Percentiles rank a stretch among this genome's conserved stretches.
Evolutionary conservation across 169 alveolate genomes (phyloP).

Genomic region (Cryptosporidium bovis): DNA sequence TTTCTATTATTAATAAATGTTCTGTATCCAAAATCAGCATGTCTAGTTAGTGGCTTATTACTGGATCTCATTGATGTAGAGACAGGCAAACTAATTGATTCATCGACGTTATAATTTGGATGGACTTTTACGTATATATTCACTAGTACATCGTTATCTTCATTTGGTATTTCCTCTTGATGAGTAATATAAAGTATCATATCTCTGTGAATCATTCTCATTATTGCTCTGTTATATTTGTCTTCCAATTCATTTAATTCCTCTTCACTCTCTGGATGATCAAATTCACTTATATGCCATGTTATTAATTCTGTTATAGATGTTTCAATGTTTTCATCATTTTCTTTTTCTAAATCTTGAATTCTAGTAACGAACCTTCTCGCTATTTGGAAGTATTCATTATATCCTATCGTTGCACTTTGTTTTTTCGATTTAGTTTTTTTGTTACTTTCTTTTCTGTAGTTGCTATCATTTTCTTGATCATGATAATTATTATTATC

Average conservation of each 20-base stretch:
- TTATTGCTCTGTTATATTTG: conserved; percentile 48
- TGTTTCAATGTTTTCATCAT: neutral
- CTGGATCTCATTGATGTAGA: conserved; percentile 13
- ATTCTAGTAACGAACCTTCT: conserved; percentile 34
- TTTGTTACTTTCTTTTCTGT: neutral
- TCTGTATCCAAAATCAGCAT: conserved; percentile 68
- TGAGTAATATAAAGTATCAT: conserved; percentile 56
- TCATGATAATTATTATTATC: neutral
- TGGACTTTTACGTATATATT: conserved; percentile 40
- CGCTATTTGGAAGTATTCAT: conserved; percentile 62
- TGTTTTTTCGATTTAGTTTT: conserved; percentile 8
- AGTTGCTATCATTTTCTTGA: neutral
- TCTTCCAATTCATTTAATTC: conserved; percentile 47
- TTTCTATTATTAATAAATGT: conserved; percentile 14
- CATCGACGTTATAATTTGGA: conserved; percentile 21
- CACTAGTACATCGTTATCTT: conserved; percentile 14
- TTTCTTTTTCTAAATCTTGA: conserved; percentile 4
- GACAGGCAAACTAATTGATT: conserved; percentile 8
- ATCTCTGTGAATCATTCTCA: conserved; percentile 67
- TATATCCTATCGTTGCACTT: conserved; percentile 39
- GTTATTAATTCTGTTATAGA: conserved; percentile 38
- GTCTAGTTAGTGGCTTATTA: conserved; percentile 20
- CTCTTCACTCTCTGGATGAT: conserved; percentile 67
- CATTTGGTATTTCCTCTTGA: conserved; percentile 39
- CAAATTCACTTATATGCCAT: conserved; percentile 65